Base-by-base conservation (phyloP, 495 filamentous ascomycete genomes). In the Sabuloglossum arenarium region DNA sequence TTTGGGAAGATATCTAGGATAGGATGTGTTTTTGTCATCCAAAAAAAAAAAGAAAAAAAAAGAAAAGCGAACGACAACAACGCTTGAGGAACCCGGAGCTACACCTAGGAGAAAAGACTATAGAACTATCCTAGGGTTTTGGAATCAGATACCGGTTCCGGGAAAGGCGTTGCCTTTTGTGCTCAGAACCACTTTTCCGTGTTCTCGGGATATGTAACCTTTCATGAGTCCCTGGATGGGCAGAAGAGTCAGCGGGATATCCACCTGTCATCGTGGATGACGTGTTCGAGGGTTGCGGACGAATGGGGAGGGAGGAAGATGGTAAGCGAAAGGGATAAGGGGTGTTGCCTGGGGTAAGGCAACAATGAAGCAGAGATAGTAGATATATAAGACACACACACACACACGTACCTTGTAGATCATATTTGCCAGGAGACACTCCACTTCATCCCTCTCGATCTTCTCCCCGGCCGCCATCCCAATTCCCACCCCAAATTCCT, bases 151-250 rank as follows among this genome's bases (percentile, higher is more conserved):
- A 12, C 85, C 85, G 6, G 91, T 98, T n/a, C 90, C 91, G 0
- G 91, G 91, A 65, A 98, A 98, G 3, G 90, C 89, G 32, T 63
- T 62, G 45, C 86, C 86, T 24, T 71, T 79, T 66, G 94, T 94
- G 67, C 85, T 95, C 56, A 98, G 70, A 30, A 98, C 91, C 21
- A 97, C 82, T 53, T 83, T 86, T 56, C 85, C 85, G 49, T 81
- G 79, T 54, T 94, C 89, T 57, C 88, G 86, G 29, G 87, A 79
- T 59, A 98, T 97, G 70, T 98, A 98, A 54, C 91, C 91, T 70
- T 96, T 98, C 82, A 97, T 94, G 14, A 91, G 74, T 3, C 45
- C 45, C 45, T 47, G 6, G 45, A 47, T 21, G 12, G 45, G 2
- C 2, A 47, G 12, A 47, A n/a, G 42, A 6, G 45, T 47, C 45